Evolutionary conservation across 2,329 filamentous ascomycete species (phyloP).

Genomic region (Aspergillus novofumigatus): DNA sequence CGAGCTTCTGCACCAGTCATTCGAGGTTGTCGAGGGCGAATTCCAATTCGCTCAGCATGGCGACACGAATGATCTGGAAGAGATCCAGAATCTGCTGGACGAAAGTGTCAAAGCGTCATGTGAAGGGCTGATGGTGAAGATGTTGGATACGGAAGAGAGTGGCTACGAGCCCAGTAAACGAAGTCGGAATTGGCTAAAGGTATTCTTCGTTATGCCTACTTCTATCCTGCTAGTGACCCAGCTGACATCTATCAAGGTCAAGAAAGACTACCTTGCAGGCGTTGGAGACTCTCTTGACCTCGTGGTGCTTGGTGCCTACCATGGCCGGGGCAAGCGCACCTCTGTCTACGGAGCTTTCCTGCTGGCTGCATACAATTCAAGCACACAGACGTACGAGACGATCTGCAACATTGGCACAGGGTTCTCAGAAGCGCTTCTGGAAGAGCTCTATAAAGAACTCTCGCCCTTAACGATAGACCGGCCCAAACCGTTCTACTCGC

Average conservation of each 20-base stretch:
- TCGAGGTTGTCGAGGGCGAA: conserved; percentile 77
- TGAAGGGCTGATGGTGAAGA: conserved; percentile 98
- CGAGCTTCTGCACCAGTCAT: conserved; percentile 67
- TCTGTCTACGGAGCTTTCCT: conserved; percentile 95
- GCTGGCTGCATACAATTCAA: conserved; percentile 85
- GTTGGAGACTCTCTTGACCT: conserved; percentile 95
- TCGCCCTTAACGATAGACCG: conserved; percentile 76
- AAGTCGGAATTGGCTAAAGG: conserved; percentile 97
- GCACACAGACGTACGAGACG: conserved; percentile 79
- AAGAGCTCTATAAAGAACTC: conserved; percentile 74
- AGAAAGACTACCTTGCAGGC: conserved; percentile 94
- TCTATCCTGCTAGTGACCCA: not conserved
- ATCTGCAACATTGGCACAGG: conserved; percentile 98
- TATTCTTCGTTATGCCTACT: conserved; percentile 33
- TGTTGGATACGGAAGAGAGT: conserved; percentile 89
- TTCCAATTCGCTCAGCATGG: conserved; percentile 86
- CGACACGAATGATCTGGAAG: conserved; percentile 82
- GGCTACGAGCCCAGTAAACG: conserved; percentile 95
- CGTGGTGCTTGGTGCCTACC: conserved; percentile 90
- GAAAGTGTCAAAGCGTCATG: conserved; percentile 94
- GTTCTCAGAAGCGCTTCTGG: conserved; percentile 91
- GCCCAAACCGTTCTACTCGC: conserved; percentile 90
- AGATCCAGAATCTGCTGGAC: conserved; percentile 88
- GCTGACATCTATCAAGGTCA: conserved; percentile 61
- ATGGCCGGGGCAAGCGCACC: conserved; percentile 91